Percentiles rank a stretch among this genome's conserved stretches.
Conservation (phyloP, 768 basidiomycete species). For the Crassisporium funariophilum region DNA sequence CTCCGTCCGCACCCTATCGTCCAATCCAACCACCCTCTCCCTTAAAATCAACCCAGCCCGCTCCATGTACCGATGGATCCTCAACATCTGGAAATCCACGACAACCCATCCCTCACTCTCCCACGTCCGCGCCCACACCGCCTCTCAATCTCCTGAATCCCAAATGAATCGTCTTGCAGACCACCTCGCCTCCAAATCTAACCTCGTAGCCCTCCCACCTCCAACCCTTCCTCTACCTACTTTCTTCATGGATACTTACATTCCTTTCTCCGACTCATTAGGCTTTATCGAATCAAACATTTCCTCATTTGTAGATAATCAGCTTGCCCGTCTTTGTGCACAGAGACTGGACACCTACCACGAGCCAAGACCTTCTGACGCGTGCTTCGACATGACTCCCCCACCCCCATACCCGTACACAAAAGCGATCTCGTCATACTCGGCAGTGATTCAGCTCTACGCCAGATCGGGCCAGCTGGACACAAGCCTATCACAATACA, state of each 20-base stretch:
- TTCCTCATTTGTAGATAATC: neutral
- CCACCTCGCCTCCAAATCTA: neutral
- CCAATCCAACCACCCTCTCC: neutral
- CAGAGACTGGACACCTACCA: neutral
- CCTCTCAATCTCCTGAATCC: neutral
- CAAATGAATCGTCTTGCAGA: neutral
- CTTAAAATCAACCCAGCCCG: slow-evolving; percentile 5
- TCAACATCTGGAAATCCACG: slow-evolving; percentile 2
- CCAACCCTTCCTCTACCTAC: neutral
- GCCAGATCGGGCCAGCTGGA: slow-evolving; percentile 19
- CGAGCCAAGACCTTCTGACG: neutral
- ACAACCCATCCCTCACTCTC: neutral
- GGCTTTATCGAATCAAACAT: neutral
- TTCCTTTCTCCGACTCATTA: neutral
- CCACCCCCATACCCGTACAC: neutral
- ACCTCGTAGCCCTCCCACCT: neutral
- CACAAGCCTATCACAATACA: neutral
- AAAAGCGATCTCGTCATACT: neutral
- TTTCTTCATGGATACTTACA: neutral
- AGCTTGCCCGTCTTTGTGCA: neutral
- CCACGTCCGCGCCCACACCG: slow-evolving; percentile 5
- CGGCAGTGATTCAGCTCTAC: slow-evolving; percentile 5
- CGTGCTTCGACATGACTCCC: neutral
- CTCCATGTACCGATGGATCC: slow-evolving; percentile 9
- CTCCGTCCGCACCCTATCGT: slow-evolving; percentile 3